Base-by-base conservation (phyloP, 352 stramenopile genomes). In the Globisporangium camurandrum region DNA sequence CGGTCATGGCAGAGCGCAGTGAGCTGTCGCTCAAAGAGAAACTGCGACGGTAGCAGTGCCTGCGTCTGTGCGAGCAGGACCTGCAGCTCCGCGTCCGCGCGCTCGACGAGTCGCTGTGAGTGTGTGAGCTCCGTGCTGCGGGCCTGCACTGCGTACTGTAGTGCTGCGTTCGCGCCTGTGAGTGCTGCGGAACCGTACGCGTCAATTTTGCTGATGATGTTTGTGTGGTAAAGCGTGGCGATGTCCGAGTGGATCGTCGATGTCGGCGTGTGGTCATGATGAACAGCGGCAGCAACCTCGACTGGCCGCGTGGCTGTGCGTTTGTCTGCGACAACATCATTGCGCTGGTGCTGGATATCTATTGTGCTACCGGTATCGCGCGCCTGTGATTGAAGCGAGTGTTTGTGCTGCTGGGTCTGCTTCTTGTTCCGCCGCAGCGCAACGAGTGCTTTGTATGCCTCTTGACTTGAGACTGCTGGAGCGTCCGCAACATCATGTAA, bases 1-100 rank as follows among this genome's bases (percentile, higher is more conserved):
- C 70, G 69, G 34, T 75, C 59, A 16, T 67, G 57, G 34, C 64
- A 74, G 39, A 71, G 67, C 5, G 47, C 52, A 1, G 52, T 70
- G 14, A 86, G 55, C 23, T 84, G 75, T 10, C 63, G 63, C 44
- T 83, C 75, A 50, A 86, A 86, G 3, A 86, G 61, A 36, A 84
- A 86, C 26, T 68, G 57, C 9, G 59, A 66, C 12, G 75, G 67
- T 8, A 86, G 36, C 11, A 83, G 46, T 17, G 55, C 54, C 39
- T 83, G 63, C 1, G 68, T 65, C 3, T 59, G 44, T 10, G 11
- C 33, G 3, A 85, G 28, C 22, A 77, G 47, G 37, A 54, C 30
- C 1, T 69, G 52, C 24, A 83, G 39, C 12, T 67, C 51, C 3
- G 53, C 23, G 4, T 55, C 43, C 6, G 56, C 69, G 0, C 23